Evolutionary conservation across 2,329 filamentous ascomycete genomes (phyloP), one percentile per base, ranked within the genome.

Genomic region (Calonectria pseudoturangicola): DNA sequence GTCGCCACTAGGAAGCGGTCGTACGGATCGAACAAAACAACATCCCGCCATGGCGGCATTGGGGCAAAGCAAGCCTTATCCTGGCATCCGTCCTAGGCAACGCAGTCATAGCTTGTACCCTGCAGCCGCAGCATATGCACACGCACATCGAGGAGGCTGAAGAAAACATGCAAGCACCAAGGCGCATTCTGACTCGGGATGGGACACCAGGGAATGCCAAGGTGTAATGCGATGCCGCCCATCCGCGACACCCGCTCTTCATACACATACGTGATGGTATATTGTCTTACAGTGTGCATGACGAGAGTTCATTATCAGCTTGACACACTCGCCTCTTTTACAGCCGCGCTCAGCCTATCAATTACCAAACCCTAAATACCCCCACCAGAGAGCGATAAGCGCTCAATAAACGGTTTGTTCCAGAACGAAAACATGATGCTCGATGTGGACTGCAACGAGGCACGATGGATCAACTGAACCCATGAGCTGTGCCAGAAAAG

Each of bases 401-500:
- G 25, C 36, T 54, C 56, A 36, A 54, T 48, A 50, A 64, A 51
- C 54, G 43, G 45, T 62, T n/a, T 51, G 18, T 43, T n/a, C 25
- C 56, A 68, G 47, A 62, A 21, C 16, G 33, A 68, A 63, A 28
- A n/a, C 18, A n/a, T 21, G 25, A 47, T 47, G 18, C 9, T n/a
- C 58, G 30, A 47, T 21, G 41, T 47, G 58, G 58, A 47, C 58
- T 36, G 39, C 25, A 21, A 28, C 39, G 27, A 63, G 58, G 33
- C 30, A 51, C 63, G 15, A 39, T 28, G 58, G 58, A 47, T 47
- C 43, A 65, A 47, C 21, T 15, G 45, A 67, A 36, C 36, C 50
- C 56, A 56, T 58, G 47, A 64, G 45, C 30, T 58, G 63, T 60
- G 30, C 30, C 30, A n/a, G 63, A 25, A 39, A 65, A 66, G 60